phyloP scores from a whole-genome alignment of 2,329 filamentous ascomycete genomes.

The Neonectria sp. region DNA sequence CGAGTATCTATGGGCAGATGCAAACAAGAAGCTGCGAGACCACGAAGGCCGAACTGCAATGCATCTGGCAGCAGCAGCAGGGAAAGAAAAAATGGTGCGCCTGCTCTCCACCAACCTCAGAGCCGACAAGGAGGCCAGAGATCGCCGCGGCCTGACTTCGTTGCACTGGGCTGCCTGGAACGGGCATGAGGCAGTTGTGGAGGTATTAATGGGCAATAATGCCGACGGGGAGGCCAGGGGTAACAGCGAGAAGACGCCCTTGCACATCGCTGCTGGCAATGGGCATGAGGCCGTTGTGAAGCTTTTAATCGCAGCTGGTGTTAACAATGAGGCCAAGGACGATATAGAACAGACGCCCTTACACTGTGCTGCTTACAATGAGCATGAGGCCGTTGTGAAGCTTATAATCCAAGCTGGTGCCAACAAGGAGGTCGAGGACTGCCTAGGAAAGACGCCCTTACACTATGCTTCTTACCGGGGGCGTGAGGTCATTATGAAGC shows the following conservation, averaged over 20 bases:
- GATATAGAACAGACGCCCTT: neutral
- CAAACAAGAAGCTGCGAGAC: constrained; percentile 25
- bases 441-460: no score
- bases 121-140: neutral
- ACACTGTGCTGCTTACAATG: neutral
- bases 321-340: neutral
- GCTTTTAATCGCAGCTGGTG: neutral
- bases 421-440: no score
- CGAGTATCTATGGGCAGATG: constrained; percentile 19
- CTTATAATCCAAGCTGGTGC: neutral
- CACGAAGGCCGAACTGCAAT: constrained; percentile 27
- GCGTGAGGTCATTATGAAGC: no score
- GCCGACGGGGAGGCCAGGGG: neutral
- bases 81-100: no score
- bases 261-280: neutral
- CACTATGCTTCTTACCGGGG: no score
- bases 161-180: neutral
- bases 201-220: neutral
- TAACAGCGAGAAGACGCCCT: neutral
- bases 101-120: neutral
- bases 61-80: constrained; percentile 23
- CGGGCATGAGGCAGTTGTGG: neutral
- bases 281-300: neutral
- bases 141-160: neutral
- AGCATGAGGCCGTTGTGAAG: neutral